Evolutionary conservation across 306 rosid genomes (phyloP).

Genomic region (Trifolium subterraneum): DNA sequence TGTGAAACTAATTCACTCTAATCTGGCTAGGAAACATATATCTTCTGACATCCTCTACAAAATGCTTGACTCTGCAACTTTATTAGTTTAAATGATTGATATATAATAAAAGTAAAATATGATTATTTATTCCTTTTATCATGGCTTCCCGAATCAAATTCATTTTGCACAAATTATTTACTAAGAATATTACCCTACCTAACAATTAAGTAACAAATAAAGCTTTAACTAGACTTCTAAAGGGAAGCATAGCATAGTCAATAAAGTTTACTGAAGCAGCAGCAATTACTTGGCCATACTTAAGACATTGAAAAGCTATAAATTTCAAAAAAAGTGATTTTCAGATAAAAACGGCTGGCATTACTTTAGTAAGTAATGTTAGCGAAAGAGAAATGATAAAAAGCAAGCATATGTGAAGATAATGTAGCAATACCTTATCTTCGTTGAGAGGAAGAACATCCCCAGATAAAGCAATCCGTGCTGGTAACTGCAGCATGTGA

Average conservation of each 20-base stretch:
- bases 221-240: background rate
- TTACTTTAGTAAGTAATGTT: background rate
- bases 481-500: constrained; percentile 68
- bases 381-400: background rate
- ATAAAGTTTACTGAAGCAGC: constrained; percentile 21
- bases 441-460: constrained; percentile 71
- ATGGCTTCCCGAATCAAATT: background rate
- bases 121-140: background rate
- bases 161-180: no score
- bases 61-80: no score
- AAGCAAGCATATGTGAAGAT: constrained; percentile 33
- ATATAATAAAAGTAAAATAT: no score
- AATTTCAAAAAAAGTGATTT: constrained; percentile 27
- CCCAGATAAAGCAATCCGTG: constrained; percentile 88
- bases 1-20: no score
- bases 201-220: no score
- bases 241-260: background rate
- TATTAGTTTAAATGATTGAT: background rate
- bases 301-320: constrained; percentile 22
- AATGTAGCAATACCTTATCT: constrained; percentile 63
- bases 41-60: no score
- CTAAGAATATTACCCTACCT: no score
- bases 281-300: constrained; percentile 19
- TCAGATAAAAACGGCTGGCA: constrained; percentile 17
- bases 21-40: no score